Conservation (phyloP, 1,284 basidiomycete genomes). For the Tremellales sp. region DNA sequence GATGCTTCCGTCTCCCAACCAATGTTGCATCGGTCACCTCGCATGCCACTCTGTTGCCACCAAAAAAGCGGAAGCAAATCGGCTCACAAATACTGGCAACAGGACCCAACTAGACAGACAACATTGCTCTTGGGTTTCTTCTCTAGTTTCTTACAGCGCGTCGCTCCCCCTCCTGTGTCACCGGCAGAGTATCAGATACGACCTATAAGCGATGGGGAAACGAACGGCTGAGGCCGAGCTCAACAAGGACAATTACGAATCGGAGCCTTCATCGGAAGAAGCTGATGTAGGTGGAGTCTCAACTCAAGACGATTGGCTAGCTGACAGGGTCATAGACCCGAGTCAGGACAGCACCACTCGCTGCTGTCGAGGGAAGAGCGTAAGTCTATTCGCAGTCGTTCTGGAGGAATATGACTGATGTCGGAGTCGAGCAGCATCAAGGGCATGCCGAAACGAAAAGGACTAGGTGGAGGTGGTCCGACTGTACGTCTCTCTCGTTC, state of each 20-base stretch:
- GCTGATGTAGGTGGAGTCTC: conserved; percentile 53
- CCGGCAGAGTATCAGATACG: no score
- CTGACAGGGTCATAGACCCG: conserved; percentile 31
- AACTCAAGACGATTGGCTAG: conserved; percentile 6
- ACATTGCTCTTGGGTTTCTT: no score
- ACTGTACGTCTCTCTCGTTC: conserved; percentile 7
- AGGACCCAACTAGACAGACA: no score
- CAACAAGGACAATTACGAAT: conserved; percentile 55
- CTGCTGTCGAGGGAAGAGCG: conserved; percentile 38
- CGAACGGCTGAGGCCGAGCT: conserved; percentile 69
- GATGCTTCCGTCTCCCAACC: no score
- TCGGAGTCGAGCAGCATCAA: conserved; percentile 39
- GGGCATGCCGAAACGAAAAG: conserved; percentile 46
- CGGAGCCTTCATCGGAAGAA: conserved; percentile 43
- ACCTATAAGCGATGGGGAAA: conserved; percentile 60
- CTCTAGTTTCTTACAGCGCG: no score
- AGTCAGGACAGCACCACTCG: conserved; percentile 26
- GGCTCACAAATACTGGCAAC: no score
- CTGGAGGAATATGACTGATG: background rate
- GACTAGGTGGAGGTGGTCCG: conserved; percentile 14
- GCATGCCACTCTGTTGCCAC: no score
- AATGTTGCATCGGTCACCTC: no score
- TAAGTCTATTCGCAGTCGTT: conserved; percentile 15
- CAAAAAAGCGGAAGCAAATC: no score
- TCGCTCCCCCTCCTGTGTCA: no score